Evolutionary conservation across 2,329 filamentous ascomycete genomes (phyloP).

Genomic region (Cordyceps pruinosa): DNA sequence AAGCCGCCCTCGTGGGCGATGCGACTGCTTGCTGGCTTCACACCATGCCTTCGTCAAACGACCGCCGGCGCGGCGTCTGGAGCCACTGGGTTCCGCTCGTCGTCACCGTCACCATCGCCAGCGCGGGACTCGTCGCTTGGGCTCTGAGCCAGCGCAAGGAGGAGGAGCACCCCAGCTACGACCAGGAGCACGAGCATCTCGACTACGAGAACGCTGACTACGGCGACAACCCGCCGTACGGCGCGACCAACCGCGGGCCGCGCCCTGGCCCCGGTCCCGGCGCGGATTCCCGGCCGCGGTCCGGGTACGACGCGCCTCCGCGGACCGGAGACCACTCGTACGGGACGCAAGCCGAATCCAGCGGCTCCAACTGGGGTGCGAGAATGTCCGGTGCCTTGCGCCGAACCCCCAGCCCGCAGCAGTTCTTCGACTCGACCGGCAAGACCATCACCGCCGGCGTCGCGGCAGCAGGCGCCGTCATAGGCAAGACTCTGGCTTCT

Average conservation of each 20-base stretch:
- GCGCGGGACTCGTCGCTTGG: slow-evolving; percentile 82
- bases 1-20: slow-evolving; percentile 60
- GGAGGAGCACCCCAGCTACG: slow-evolving; percentile 60
- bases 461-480: slow-evolving; percentile 72
- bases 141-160: slow-evolving; percentile 84
- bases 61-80: slow-evolving; percentile 52
- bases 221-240: slow-evolving; percentile 46
- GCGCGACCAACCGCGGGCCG: slow-evolving; percentile 28
- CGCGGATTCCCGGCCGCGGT: background rate
- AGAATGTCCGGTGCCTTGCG: slow-evolving; percentile 76
- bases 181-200: slow-evolving; percentile 43
- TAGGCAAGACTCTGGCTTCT: slow-evolving; percentile 74
- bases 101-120: slow-evolving; percentile 80
- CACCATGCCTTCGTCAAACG: slow-evolving; percentile 8
- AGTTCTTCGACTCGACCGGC: slow-evolving; percentile 77
- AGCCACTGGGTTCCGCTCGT: slow-evolving; percentile 86
- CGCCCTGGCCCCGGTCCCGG: slow-evolving; percentile 10
- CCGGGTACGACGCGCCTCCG: background rate
- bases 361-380: slow-evolving; percentile 56
- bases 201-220: slow-evolving; percentile 44
- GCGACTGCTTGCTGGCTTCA: slow-evolving; percentile 44
- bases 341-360: slow-evolving; percentile 28
- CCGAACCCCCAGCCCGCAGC: slow-evolving; percentile 78
- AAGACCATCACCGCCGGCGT: slow-evolving; percentile 75
- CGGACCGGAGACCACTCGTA: slow-evolving; percentile 20